A percentile compares a stretch with the other conserved stretches of the same genome.
phyloP scores from a whole-genome alignment of 192 early-diverging fungal species.

The Coemansia sp. region DNA sequence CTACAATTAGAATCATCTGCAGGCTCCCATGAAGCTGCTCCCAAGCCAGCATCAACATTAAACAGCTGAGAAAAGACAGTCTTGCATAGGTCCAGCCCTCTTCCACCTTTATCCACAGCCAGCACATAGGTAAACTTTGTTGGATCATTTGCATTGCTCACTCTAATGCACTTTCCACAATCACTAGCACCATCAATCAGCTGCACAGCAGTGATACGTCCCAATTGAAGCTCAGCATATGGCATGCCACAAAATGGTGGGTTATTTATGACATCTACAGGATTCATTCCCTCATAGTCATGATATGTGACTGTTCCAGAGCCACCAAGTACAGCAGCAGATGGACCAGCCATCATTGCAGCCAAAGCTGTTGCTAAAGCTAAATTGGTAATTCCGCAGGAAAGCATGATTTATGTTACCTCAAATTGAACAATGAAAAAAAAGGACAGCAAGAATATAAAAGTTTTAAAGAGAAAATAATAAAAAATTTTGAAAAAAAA shows the following conservation, averaged over 20 bases:
- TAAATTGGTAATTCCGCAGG: neutral
- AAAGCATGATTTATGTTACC: neutral
- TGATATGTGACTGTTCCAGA: neutral
- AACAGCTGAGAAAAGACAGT: constrained; percentile 52
- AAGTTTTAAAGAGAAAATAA: no score
- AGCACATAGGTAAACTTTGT: constrained; percentile 54
- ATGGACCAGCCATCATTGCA: neutral
- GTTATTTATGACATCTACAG: constrained; percentile 11
- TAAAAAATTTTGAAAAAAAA: no score
- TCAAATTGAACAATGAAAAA: no score
- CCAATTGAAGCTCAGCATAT: constrained; percentile 49
- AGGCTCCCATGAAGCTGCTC: constrained; percentile 46
- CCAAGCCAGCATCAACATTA: constrained; percentile 45
- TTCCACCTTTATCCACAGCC: constrained; percentile 56
- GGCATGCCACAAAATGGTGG: constrained; percentile 61
- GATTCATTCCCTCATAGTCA: neutral
- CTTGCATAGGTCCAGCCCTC: constrained; percentile 55
- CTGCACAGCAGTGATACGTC: constrained; percentile 56
- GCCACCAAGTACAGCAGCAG: neutral
- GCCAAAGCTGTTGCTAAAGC: neutral
- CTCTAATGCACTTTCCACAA: constrained; percentile 56
- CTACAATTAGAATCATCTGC: constrained; percentile 44
- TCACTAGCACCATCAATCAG: constrained; percentile 37
- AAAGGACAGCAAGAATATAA: no score
- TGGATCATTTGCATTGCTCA: constrained; percentile 34